Conservation (phyloP, 352 stramenopile species). For the Phytophthora capsici region DNA sequence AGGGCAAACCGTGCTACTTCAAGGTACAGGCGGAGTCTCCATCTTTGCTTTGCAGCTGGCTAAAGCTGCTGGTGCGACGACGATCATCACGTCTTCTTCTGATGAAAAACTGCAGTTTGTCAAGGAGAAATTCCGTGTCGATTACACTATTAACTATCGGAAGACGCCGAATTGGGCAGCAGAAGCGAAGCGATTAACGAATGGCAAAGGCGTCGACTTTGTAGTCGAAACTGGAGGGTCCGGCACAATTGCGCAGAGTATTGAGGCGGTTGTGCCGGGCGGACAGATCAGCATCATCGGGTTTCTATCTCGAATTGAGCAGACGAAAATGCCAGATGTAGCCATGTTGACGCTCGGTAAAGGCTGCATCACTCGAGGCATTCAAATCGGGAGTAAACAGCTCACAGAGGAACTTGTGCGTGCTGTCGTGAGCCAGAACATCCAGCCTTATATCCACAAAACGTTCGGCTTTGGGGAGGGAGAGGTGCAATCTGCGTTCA, state of each 20-base stretch:
- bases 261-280: constrained; percentile 19
- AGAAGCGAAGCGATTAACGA: constrained; percentile 22
- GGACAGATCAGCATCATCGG: constrained; percentile 32
- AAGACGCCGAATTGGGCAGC: constrained; percentile 32
- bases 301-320: constrained; percentile 14
- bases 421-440: constrained; percentile 25
- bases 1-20: constrained; percentile 15
- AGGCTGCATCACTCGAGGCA: constrained; percentile 26
- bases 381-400: constrained; percentile 31
- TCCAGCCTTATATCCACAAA: constrained; percentile 35
- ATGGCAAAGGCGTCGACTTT: constrained; percentile 28
- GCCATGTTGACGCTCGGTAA: constrained; percentile 18
- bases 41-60: constrained; percentile 30
- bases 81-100: constrained; percentile 31
- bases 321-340: constrained; percentile 36
- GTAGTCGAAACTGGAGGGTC: constrained; percentile 37
- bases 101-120: constrained; percentile 30
- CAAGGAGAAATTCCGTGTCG: constrained; percentile 26
- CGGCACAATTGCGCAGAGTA: constrained; percentile 36
- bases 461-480: constrained; percentile 28
- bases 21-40: constrained; percentile 27
- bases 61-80: constrained; percentile 32
- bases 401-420: constrained; percentile 29
- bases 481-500: constrained; percentile 22
- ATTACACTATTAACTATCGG: constrained; percentile 39